A percentile compares a stretch with the other conserved stretches of the same genome.
Conservation (phyloP, 2,329 filamentous ascomycete species). For the Mycocentrospora acerina region DNA sequence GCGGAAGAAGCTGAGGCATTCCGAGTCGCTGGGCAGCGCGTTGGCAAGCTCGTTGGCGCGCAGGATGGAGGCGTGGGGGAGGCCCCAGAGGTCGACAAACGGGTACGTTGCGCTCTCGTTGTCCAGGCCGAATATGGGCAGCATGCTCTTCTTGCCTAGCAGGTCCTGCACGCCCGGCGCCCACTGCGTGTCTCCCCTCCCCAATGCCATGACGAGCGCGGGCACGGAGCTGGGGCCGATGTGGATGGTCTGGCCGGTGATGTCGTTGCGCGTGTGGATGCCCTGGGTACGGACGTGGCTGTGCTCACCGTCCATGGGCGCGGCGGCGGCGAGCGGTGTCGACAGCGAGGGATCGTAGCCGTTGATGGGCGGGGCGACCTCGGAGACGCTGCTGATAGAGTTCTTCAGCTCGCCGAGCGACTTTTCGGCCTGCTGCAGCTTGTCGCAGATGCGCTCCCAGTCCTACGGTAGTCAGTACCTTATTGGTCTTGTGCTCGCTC, state of each 20-base stretch:
- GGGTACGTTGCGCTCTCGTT: conserved; percentile 65
- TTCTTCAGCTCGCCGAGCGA: conserved; percentile 49
- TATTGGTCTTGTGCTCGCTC: background rate
- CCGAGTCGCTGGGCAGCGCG: conserved; percentile 59
- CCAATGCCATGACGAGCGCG: conserved; percentile 58
- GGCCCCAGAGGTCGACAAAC: conserved; percentile 64
- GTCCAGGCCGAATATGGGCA: conserved; percentile 64
- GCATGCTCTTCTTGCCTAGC: conserved; percentile 59
- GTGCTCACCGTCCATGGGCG: conserved; percentile 39
- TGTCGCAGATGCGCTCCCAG: conserved; percentile 52
- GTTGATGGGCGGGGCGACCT: conserved; percentile 35
- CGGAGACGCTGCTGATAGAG: conserved; percentile 41
- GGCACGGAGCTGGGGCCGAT: conserved; percentile 63
- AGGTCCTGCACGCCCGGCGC: conserved; percentile 57
- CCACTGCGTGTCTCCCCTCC: conserved; percentile 48
- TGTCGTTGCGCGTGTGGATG: conserved; percentile 61
- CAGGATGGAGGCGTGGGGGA: conserved; percentile 59
- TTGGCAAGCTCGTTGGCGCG: conserved; percentile 61
- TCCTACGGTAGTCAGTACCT: conserved; percentile 37
- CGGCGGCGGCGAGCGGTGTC: conserved; percentile 36
- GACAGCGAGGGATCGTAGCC: conserved; percentile 36
- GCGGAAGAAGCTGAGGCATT: conserved; percentile 60
- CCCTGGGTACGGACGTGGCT: conserved; percentile 54
- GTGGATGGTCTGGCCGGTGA: conserved; percentile 62
- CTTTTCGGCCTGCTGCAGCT: conserved; percentile 51